Conservation (phyloP, 176 grass and related monocot species). For the Coix lacrymajobi region DNA sequence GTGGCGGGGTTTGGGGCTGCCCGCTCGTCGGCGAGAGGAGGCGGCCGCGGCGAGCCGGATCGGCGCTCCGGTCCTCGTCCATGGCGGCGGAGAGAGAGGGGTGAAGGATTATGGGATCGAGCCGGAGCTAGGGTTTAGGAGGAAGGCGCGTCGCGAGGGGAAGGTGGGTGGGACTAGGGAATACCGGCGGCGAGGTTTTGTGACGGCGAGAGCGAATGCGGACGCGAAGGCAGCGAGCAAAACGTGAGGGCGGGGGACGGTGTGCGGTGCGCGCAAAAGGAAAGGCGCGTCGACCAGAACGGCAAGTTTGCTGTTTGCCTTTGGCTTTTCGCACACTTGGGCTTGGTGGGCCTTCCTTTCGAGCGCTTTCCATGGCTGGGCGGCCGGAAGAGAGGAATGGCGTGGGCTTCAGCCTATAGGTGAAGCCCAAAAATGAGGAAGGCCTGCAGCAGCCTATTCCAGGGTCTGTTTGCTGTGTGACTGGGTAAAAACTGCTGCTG, state of each 20-base stretch:
- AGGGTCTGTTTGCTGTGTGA: too few relatives aligned
- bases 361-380: not conserved
- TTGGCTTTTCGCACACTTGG: not conserved
- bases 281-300: conserved; percentile 14
- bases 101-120: not conserved
- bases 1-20: not conserved
- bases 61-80: conserved; percentile 14
- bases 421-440: not conserved
- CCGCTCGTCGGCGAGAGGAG: not conserved
- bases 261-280: not conserved
- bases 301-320: not conserved
- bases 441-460: not conserved
- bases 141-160: not conserved
- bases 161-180: not conserved
- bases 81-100: not conserved
- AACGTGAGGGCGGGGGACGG: conserved; percentile 1
- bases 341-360: not conserved
- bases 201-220: not conserved
- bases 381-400: not conserved
- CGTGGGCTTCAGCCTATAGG: not conserved
- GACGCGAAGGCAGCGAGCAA: conserved; percentile 5
- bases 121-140: conserved; percentile 8
- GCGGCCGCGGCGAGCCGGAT: conserved; percentile 3
- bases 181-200: conserved; percentile 4
- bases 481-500: too few relatives aligned